Conservation (phyloP, 805 yeast species). For the Brettanomyces sp. region DNA sequence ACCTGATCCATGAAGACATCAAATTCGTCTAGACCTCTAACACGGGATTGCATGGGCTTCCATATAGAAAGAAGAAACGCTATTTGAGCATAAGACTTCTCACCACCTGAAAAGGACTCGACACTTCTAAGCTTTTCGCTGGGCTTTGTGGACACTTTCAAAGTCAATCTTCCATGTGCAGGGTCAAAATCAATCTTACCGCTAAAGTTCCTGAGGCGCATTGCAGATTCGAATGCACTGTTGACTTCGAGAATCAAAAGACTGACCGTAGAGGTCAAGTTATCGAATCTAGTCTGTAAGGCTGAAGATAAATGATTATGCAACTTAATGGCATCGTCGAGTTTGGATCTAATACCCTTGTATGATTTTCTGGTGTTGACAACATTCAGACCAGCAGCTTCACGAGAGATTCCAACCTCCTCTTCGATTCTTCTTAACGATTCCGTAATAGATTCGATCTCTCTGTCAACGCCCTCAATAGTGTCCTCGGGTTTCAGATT, state of each 20-base stretch:
- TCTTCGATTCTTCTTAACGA: conserved; percentile 45
- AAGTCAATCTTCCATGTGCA: conserved; percentile 37
- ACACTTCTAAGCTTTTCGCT: conserved; percentile 57
- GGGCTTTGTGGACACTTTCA: conserved; percentile 53
- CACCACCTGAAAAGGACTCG: conserved; percentile 91
- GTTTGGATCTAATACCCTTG: conserved; percentile 29
- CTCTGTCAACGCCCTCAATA: conserved; percentile 38
- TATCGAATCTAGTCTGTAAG: conserved; percentile 32
- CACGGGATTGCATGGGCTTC: conserved; percentile 82
- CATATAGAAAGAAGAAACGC: conserved; percentile 83
- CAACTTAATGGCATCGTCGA: conserved; percentile 24
- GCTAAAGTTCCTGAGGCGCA: conserved; percentile 59
- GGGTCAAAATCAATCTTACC: conserved; percentile 66
- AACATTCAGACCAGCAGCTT: conserved; percentile 42
- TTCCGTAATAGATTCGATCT: conserved; percentile 35
- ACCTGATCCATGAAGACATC: conserved; percentile 97
- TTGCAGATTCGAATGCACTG: conserved; percentile 46
- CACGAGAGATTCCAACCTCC: conserved; percentile 44
- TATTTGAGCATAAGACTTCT: conserved; percentile 87
- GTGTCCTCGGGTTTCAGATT: conserved; percentile 30
- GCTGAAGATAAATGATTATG: conserved; percentile 26
- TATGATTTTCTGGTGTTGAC: conserved; percentile 30
- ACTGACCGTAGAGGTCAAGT: conserved; percentile 31
- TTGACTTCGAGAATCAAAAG: conserved; percentile 40
- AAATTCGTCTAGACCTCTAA: conserved; percentile 90